A percentile compares a stretch with the other conserved stretches of the same genome.
phyloP scores from a whole-genome alignment of 352 stramenopile genomes.

The Pythium brachiatum region DNA sequence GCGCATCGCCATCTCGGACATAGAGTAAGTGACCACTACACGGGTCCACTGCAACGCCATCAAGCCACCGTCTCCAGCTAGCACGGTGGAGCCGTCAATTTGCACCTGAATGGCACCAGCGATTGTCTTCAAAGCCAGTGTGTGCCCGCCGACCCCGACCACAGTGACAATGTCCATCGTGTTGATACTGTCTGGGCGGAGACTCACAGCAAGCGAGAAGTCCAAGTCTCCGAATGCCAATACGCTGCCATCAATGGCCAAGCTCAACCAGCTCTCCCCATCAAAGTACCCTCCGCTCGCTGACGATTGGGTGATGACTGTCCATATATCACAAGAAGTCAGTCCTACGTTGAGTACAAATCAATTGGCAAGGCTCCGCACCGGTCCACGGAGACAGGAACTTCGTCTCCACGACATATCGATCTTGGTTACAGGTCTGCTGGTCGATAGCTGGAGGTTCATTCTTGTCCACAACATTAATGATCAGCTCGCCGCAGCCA shows the following conservation, averaged over 20 bases:
- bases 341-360: not conserved
- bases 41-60: slow-evolving; percentile 10
- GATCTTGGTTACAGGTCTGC: not conserved
- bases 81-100: not conserved
- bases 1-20: slow-evolving; percentile 2
- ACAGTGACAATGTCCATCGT: not conserved
- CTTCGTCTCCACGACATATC: slow-evolving; percentile 9
- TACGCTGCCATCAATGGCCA: not conserved
- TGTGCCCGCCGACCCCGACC: not conserved
- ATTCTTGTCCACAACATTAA: slow-evolving; percentile 42
- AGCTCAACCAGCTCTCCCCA: not conserved
- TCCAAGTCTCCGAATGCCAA: slow-evolving; percentile 49
- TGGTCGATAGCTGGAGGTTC: slow-evolving; percentile 31
- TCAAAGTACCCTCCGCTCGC: slow-evolving; percentile 21
- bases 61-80: not conserved
- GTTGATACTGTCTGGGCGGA: slow-evolving; percentile 14
- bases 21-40: slow-evolving; percentile 20
- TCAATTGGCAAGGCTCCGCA: not conserved
- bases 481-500: slow-evolving; percentile 36
- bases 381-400: slow-evolving; percentile 16
- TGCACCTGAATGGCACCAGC: not conserved
- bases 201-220: slow-evolving; percentile 36
- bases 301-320: slow-evolving; percentile 5
- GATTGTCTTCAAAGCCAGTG: not conserved
- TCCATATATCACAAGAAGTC: not conserved